Evolutionary conservation across 2,329 filamentous ascomycete species (phyloP).

Genomic region (Claviceps citrina): DNA sequence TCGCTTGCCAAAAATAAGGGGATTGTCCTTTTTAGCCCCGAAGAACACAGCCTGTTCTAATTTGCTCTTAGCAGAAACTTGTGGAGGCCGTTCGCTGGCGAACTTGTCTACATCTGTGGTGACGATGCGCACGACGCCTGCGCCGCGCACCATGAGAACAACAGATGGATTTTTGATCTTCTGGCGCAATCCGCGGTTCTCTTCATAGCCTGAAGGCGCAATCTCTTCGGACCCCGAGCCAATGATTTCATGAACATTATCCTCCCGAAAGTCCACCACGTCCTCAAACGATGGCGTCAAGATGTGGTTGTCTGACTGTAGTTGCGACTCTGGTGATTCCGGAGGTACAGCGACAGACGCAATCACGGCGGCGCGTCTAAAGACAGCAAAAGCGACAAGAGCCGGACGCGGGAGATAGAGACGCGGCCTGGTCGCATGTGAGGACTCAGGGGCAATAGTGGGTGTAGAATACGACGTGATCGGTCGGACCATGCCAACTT

Average conservation of each 20-base stretch:
- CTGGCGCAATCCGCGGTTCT: slow-evolving; percentile 33
- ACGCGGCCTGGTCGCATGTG: slow-evolving; percentile 36
- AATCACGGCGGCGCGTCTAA: slow-evolving; percentile 63
- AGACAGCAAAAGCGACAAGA: slow-evolving; percentile 67
- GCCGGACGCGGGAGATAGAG: slow-evolving; percentile 66
- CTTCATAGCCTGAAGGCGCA: slow-evolving; percentile 24
- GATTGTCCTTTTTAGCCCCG: slow-evolving; percentile 64
- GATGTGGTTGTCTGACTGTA: slow-evolving; percentile 50
- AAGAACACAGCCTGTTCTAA: slow-evolving; percentile 93
- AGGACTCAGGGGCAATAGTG: slow-evolving; percentile 22
- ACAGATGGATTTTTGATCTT: slow-evolving; percentile 46
- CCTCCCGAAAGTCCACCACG: slow-evolving; percentile 60
- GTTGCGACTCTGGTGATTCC: slow-evolving; percentile 60
- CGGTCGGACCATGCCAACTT: slow-evolving; percentile 51
- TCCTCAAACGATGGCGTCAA: slow-evolving; percentile 65
- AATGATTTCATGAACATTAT: slow-evolving; percentile 46
- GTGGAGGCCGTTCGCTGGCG: slow-evolving; percentile 38
- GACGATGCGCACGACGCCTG: slow-evolving; percentile 44
- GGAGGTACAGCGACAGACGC: slow-evolving; percentile 54
- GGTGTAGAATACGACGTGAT: slow-evolving; percentile 49
- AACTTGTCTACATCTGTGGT: slow-evolving; percentile 45
- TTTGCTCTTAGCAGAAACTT: slow-evolving; percentile 71
- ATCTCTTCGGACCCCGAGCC: slow-evolving; percentile 50
- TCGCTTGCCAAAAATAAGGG: slow-evolving; percentile 67
- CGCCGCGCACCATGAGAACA: slow-evolving; percentile 47